These are phyloP conservation scores for Citrus glauca DNA, from an alignment of 345 rosid species.

Conservation along the genomic window DNA sequence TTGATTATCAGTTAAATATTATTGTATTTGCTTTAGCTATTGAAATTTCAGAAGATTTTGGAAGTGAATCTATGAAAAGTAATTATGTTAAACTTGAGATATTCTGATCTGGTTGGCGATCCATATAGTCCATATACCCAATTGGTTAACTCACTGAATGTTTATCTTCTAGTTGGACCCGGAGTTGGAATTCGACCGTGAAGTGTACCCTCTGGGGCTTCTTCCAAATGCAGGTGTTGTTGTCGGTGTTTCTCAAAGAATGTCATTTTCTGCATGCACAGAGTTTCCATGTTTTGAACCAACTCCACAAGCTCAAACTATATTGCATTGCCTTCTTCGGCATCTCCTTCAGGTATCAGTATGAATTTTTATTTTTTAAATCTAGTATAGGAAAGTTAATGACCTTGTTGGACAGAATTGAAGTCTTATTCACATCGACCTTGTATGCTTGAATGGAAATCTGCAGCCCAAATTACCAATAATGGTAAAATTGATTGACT, in stretches of 20 bases:
- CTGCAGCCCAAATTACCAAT: background rate
- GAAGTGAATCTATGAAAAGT: background rate
- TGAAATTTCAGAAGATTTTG: background rate
- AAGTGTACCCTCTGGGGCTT: conserved; percentile 94
- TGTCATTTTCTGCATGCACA: conserved; percentile 96
- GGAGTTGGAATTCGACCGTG: conserved; percentile 96
- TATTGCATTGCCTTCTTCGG: conserved; percentile 92
- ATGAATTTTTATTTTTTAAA: background rate
- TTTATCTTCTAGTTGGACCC: conserved; percentile 78
- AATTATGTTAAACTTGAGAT: background rate
- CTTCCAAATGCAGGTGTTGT: conserved; percentile 95
- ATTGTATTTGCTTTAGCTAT: background rate
- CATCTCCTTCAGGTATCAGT: conserved; percentile 94
- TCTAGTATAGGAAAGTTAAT: conserved; percentile 2
- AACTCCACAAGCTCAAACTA: conserved; percentile 96
- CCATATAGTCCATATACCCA: background rate
- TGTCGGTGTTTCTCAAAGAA: conserved; percentile 92
- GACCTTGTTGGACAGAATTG: background rate
- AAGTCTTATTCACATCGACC: background rate
- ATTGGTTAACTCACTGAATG: conserved; percentile 11
- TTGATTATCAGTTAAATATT: background rate
- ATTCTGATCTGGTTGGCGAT: conserved; percentile 11
- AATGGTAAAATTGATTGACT: background rate
- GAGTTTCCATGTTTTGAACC: conserved; percentile 99
- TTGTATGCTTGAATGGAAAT: background rate